These are phyloP conservation scores for Phaeoacremonium minimum DNA, from an alignment of 2,329 filamentous ascomycete genomes.

Conservation along the genomic window DNA sequence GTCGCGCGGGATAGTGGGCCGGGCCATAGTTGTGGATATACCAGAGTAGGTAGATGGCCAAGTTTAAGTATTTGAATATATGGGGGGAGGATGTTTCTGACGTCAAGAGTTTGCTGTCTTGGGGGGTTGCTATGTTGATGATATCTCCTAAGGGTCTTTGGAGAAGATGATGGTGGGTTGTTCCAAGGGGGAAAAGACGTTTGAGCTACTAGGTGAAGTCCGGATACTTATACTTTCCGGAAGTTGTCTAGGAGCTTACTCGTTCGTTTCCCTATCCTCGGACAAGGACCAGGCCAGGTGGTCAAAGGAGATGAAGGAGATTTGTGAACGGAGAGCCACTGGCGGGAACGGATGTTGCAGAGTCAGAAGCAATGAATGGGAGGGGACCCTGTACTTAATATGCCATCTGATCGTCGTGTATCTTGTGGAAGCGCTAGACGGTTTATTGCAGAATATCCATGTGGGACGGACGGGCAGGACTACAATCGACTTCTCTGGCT, in stretches of 20 bases:
- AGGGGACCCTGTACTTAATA: slow-evolving; percentile 3
- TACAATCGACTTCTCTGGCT: background rate
- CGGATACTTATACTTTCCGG: slow-evolving; percentile 5
- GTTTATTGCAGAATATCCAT: slow-evolving; percentile 8
- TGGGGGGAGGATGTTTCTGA: slow-evolving; percentile 1
- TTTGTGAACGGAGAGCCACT: slow-evolving; percentile 1
- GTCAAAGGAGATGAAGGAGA: background rate
- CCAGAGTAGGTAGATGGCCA: background rate
- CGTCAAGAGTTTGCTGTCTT: no score
- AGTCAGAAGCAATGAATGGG: slow-evolving; percentile 6
- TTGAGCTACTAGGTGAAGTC: background rate
- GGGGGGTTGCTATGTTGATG: no score
- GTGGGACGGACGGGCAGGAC: slow-evolving; percentile 4
- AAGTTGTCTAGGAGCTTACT: background rate
- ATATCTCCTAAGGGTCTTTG: background rate
- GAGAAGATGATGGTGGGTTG: background rate
- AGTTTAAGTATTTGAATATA: background rate
- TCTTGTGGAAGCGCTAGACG: slow-evolving; percentile 6
- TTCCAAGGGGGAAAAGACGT: background rate
- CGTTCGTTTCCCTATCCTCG: background rate
- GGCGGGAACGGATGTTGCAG: slow-evolving; percentile 1
- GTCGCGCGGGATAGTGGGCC: slow-evolving; percentile 8
- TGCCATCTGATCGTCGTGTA: slow-evolving; percentile 10
- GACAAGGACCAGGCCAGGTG: background rate
- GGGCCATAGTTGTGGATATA: slow-evolving; percentile 6